Conservation (phyloP, 257 asterid genomes). For the Apocynum venetum region DNA sequence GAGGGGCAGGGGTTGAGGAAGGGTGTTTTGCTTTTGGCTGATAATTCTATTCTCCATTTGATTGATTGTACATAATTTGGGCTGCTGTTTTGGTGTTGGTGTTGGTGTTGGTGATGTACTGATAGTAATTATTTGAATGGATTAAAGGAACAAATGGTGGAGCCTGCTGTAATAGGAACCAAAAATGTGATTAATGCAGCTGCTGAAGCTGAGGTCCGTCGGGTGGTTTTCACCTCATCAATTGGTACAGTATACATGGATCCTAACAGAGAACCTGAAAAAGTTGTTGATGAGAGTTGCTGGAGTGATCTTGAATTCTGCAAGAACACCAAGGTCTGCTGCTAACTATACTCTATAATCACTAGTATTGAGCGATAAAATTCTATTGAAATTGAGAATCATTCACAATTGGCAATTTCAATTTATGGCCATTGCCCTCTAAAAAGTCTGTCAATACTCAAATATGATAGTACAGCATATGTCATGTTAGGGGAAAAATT, state of each 20-base stretch:
- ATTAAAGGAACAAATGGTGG: slow-evolving; percentile 91
- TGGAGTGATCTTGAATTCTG: slow-evolving; percentile 97
- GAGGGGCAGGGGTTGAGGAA: not conserved
- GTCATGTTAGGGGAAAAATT: not conserved
- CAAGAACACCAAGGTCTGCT: slow-evolving; percentile 71
- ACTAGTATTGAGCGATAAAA: not conserved
- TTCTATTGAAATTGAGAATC: too few relatives aligned
- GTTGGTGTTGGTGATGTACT: not conserved
- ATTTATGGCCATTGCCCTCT: not conserved
- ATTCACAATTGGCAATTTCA: not conserved
- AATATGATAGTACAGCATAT: not conserved
- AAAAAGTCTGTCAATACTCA: not conserved
- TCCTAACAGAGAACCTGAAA: slow-evolving; percentile 56
- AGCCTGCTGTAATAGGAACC: slow-evolving; percentile 88
- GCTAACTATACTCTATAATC: not conserved
- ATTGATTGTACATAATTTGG: not conserved
- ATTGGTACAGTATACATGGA: slow-evolving; percentile 91
- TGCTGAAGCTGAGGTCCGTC: slow-evolving; percentile 68
- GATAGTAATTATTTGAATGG: not conserved
- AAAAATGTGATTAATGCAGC: slow-evolving; percentile 71
- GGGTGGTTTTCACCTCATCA: slow-evolving; percentile 85
- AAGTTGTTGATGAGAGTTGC: slow-evolving; percentile 81
- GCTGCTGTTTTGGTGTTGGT: not conserved
- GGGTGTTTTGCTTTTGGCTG: not conserved
- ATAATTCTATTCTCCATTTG: not conserved